phyloP scores from a whole-genome alignment of 2,329 filamentous ascomycete genomes.

The Raffaelea ambrosiae region DNA sequence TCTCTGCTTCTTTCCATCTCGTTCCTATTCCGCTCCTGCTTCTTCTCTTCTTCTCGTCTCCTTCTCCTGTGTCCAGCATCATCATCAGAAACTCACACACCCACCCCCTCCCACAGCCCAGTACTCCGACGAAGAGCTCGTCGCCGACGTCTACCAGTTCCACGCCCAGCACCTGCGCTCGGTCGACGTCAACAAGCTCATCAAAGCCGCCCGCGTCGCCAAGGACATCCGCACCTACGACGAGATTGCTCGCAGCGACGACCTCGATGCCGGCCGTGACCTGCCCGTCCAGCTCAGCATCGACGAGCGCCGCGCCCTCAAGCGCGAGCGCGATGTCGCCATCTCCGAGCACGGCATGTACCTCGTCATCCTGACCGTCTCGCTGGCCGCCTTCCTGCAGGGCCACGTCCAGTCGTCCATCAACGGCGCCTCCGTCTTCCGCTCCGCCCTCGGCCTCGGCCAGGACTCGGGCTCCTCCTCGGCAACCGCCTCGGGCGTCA shows the following conservation, averaged over 20 bases:
- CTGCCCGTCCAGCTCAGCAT: conserved; percentile 23
- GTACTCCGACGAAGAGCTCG: conserved; percentile 27
- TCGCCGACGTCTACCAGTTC: conserved; percentile 25
- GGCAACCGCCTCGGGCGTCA: background rate
- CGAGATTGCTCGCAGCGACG: conserved; percentile 21
- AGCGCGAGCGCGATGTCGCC: conserved; percentile 26
- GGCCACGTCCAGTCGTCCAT: conserved; percentile 36
- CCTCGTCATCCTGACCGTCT: conserved; percentile 32
- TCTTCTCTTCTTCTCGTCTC: too few species aligned
- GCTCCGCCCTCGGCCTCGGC: background rate
- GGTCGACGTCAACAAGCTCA: conserved; percentile 20
- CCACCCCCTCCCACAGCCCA: conserved; percentile 22
- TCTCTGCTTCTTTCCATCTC: too few species aligned
- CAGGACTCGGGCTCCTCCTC: background rate
- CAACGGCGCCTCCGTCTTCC: conserved; percentile 29
- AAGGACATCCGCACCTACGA: conserved; percentile 31
- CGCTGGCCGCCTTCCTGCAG: conserved; percentile 33
- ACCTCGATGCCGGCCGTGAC: conserved; percentile 11
- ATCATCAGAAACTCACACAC: too few species aligned
- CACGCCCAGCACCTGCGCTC: conserved; percentile 17
- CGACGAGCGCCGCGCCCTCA: conserved; percentile 28
- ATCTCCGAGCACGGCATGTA: conserved; percentile 31
- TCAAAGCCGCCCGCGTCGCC: conserved; percentile 31
- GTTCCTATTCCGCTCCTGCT: too few species aligned
- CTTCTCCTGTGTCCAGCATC: too few species aligned